Base-by-base conservation (phyloP, 2,329 filamentous ascomycete genomes). In the Penicillium capsulatum region DNA sequence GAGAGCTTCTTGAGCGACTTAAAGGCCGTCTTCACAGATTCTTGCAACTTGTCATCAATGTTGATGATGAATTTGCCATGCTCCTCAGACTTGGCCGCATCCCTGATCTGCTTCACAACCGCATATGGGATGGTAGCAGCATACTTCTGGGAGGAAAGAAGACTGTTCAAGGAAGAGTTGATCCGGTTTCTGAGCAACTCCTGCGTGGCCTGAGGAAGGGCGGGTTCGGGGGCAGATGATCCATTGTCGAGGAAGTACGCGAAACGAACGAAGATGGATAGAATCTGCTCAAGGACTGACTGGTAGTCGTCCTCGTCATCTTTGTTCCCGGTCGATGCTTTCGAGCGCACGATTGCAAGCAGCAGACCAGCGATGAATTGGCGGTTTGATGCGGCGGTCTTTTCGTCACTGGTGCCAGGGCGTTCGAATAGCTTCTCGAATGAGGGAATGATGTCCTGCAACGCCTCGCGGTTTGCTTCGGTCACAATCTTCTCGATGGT, bases 401-500 rank as follows among this genome's bases (percentile, higher is more conserved):
- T 65, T 29, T 68, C 64, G 31, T 78, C 73, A 15, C 53, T 59
- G 1, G 62, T 61, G 8, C 67, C 69, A 1, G 74, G 73, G 5
- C 63, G 61, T 4, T 68, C 60, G 30, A 79, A 67, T 11, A 75
- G 55, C 5, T 63, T 57, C 31, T 69, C 66, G 22, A 79, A 62
- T 8, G 75, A 60, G 6, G 77, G 72, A 15, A 81, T 71, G 22
- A 82, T 77, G 14, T 75, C 63, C 3, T 71, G 65, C 16, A 79
- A 50, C 7, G 68, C 65, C 17, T 68, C 59, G n/a, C 65, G 54
- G 42, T 77, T 76, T 7, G 79, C 75, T 30, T 75, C 74, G 36
- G 80, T 73, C 3, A 94, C 66, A 2, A 92, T 71, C 47, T 77
- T 83, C 53, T 94, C 87, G 1, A 95, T 70, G 0, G 87, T 91